These are phyloP conservation scores for Isoetes engelmannii DNA, from an alignment of 83 land plant species.

Conservation along the genomic window DNA sequence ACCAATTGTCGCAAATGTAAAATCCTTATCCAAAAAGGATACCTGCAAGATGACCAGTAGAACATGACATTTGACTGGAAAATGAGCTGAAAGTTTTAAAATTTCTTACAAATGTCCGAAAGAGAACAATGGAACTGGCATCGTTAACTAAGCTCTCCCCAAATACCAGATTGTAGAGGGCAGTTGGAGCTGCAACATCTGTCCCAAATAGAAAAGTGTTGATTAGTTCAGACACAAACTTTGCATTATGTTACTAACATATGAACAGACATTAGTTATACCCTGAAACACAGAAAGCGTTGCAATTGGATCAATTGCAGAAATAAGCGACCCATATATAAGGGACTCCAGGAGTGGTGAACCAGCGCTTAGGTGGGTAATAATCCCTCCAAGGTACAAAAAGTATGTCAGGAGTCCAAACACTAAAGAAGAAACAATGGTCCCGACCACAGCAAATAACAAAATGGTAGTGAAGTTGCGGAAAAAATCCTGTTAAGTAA, in stretches of 20 bases:
- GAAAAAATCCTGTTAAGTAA: constrained; percentile 28
- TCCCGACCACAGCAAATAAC: constrained; percentile 18
- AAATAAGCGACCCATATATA: constrained; percentile 10
- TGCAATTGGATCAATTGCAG: constrained; percentile 15
- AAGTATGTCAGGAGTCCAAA: constrained; percentile 20
- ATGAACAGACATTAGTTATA: background rate
- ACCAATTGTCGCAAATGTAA: too few relatives aligned
- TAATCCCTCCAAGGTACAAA: constrained; percentile 12
- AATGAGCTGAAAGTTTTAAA: background rate
- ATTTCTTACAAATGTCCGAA: background rate
- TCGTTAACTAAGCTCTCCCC: background rate
- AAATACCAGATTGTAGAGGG: background rate
- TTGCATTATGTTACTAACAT: too few relatives aligned
- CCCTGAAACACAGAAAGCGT: background rate
- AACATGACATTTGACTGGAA: background rate
- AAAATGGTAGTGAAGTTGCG: constrained; percentile 21
- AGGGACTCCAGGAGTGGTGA: constrained; percentile 20
- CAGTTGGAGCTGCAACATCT: background rate
- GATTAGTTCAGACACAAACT: background rate
- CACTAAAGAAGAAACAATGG: constrained; percentile 13
- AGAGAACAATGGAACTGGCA: background rate
- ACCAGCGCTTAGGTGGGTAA: constrained; percentile 18
- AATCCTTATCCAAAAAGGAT: too few relatives aligned
- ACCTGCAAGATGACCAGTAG: background rate
- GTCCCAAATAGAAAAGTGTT: background rate